Conservation (phyloP, 768 basidiomycete species). For the Naganishia kalamii region DNA sequence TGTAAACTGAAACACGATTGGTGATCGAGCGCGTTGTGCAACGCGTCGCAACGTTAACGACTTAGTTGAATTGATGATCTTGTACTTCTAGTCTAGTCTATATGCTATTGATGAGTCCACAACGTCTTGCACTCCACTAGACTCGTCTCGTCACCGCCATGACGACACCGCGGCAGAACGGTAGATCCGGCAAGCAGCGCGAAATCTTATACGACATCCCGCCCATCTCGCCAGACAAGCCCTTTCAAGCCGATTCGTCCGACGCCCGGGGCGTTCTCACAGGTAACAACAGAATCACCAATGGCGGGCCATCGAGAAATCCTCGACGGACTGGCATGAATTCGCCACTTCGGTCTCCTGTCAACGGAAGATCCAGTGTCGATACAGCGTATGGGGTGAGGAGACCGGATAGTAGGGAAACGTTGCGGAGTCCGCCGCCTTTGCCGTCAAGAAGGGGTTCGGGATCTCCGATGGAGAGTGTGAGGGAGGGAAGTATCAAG, state of each 20-base stretch:
- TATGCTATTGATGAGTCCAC: too few species aligned
- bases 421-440: neutral
- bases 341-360: neutral
- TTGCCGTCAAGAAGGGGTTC: neutral
- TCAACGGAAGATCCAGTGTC: neutral
- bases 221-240: neutral
- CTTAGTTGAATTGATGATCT: too few species aligned
- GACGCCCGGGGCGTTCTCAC: neutral
- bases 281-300: neutral
- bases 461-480: conserved; percentile 8
- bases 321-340: neutral
- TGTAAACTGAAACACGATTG: too few species aligned
- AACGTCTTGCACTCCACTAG: too few species aligned
- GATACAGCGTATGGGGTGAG: neutral
- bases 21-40: too few species aligned
- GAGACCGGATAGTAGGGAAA: neutral
- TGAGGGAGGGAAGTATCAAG: neutral
- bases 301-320: neutral
- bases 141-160: too few species aligned
- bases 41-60: too few species aligned
- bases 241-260: neutral
- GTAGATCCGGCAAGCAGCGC: neutral
- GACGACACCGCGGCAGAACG: neutral
- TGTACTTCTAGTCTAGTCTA: too few species aligned
- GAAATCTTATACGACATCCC: conserved; percentile 19